Base-by-base conservation (phyloP, 2,329 filamentous ascomycete genomes). In the Ceratocystiopsis sp. region DNA sequence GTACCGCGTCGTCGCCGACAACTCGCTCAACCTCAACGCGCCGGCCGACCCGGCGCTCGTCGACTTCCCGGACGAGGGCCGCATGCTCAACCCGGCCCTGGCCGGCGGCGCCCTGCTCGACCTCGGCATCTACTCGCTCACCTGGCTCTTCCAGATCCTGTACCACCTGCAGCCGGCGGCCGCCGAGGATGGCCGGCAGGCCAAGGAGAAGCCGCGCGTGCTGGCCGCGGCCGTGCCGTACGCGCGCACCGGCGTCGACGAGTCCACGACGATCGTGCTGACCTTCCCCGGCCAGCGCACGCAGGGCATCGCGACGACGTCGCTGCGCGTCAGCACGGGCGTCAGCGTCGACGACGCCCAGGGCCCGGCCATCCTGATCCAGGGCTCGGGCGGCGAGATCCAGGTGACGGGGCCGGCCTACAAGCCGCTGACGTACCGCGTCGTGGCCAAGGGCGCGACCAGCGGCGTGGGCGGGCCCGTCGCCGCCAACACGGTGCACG, bases 71-170 rank as follows among this genome's bases (percentile, higher is more conserved):
- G 55, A 62, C 68, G n/a, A 69, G 42, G 68, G 86, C 63, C 78
- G 86, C 42, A 86, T 93, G 69, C 60, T 58, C 46, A 55, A 66
- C 38, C 54, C 56, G 6, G 54, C 54, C 0, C 57, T 67, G 2
- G 64, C 64, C 1, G 64, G 63, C 3, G 86, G 86, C 42, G 80
- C 79, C 2, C 65, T 93, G 43, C 70, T 94, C 41, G 86, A 94
- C 59, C 67, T 94, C 45, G 86, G 86, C 48, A 81, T 94, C 59
- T 94, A 94, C 65, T 75, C 83, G 38, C 63, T 94, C 48, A 93
- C 84, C 32, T 94, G 86, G 86, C 71, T 91, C 41, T 93, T 89
- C 69, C 84, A 93, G 62, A 80, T 80, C 38, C 70, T 93, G 25
- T 93, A 93, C 62, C 83, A 86, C 59, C 75, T 81, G 3, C 80